Evolutionary conservation across 129 eudicot genomes (phyloP).

Genomic region (Daucus carota): DH1_v3.0 NC_030382.2:49652501-49653000

Average conservation of each 20-base stretch:
- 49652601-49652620: slow-evolving; percentile 48
- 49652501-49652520: slow-evolving; percentile 70
- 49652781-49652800: slow-evolving; percentile 47
- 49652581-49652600: slow-evolving; percentile 47
- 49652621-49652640: slow-evolving; percentile 52
- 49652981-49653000: slow-evolving; percentile 31
- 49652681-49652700: slow-evolving; percentile 29
- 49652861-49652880: slow-evolving; percentile 45
- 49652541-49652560: slow-evolving; percentile 49
- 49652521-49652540: slow-evolving; percentile 45
- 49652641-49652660: slow-evolving; percentile 51
- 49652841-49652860: slow-evolving; percentile 37
- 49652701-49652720: slow-evolving; percentile 58
- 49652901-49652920: slow-evolving; percentile 35
- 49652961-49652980: slow-evolving; percentile 28
- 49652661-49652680: slow-evolving; percentile 36
- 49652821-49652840: slow-evolving; percentile 40
- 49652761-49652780: slow-evolving; percentile 33
- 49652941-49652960: slow-evolving; percentile 63
- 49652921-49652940: slow-evolving; percentile 53
- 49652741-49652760: slow-evolving; percentile 26
- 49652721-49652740: slow-evolving; percentile 61
- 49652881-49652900: slow-evolving; percentile 36
- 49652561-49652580: slow-evolving; percentile 32
- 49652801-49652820: slow-evolving; percentile 32